Evolutionary conservation across 2,329 filamentous ascomycete genomes (phyloP).

Genomic region (Pyricularia pennisetigena): DNA sequence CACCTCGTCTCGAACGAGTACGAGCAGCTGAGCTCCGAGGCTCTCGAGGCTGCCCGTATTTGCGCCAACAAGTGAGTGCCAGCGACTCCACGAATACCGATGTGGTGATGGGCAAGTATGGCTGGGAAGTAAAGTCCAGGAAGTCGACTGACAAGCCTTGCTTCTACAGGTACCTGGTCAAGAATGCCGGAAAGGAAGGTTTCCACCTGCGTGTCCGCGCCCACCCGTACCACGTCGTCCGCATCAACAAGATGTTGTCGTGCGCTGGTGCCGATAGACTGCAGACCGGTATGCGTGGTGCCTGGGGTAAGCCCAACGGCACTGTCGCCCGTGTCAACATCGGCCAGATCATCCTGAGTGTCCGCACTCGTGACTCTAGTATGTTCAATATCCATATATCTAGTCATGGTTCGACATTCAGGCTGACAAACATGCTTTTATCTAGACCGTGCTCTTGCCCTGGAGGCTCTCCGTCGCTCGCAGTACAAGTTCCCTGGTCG

Average conservation of each 20-base stretch:
- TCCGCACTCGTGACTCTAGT: conserved; percentile 93
- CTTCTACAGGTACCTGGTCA: conserved; percentile 50
- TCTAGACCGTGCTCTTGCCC: conserved; percentile 76
- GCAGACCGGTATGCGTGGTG: conserved; percentile 99
- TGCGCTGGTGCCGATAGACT: conserved; percentile 99
- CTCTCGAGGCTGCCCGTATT: conserved; percentile 98
- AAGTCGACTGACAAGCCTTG: background rate
- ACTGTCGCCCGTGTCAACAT: conserved; percentile 99
- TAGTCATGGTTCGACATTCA: background rate
- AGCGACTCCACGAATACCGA: background rate
- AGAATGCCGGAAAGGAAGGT: conserved; percentile 61
- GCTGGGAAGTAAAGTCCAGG: background rate
- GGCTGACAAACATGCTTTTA: conserved; percentile 11
- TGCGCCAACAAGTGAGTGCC: conserved; percentile 82
- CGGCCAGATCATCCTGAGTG: conserved; percentile 95
- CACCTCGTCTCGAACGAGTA: conserved; percentile 99
- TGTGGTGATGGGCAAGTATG: background rate
- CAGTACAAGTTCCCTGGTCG: conserved; percentile 99
- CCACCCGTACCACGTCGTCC: conserved; percentile 99
- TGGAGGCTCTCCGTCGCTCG: conserved; percentile 96
- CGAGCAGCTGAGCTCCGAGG: conserved; percentile 99
- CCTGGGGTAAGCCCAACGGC: conserved; percentile 99
- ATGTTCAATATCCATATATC: conserved; percentile 27
- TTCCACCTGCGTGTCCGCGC: conserved; percentile 74
- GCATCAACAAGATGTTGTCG: conserved; percentile 99